Percentiles rank a stretch among this genome's conserved stretches.
Conservation (phyloP, 2,329 filamentous ascomycete genomes). For the Aspergillus sp. region DNA sequence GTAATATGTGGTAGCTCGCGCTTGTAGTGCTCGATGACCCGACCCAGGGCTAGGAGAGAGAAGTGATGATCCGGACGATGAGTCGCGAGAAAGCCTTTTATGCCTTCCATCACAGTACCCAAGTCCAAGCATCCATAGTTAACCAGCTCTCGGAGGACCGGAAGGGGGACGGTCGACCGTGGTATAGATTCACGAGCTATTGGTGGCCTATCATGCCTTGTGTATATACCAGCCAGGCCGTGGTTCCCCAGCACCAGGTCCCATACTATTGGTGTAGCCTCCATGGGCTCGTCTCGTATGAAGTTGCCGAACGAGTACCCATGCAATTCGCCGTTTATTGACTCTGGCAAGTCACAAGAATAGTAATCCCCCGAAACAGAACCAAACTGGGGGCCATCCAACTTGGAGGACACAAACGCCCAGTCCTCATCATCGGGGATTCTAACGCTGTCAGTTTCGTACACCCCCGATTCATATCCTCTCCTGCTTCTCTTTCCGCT, state of each 20-base stretch:
- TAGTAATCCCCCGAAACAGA: not conserved
- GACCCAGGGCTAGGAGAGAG: conserved; percentile 3
- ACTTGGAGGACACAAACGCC: not conserved
- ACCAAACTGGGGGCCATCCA: not conserved
- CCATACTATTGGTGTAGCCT: not conserved
- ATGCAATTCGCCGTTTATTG: not conserved
- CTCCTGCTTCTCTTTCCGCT: not conserved
- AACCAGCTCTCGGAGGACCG: not conserved
- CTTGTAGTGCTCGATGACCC: not conserved
- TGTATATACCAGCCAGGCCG: conserved; percentile 1
- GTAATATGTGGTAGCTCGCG: not conserved
- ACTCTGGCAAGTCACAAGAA: not conserved
- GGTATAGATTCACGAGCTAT: not conserved
- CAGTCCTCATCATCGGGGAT: not conserved
- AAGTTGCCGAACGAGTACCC: not conserved
- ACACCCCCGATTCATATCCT: not conserved
- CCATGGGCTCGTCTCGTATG: not conserved
- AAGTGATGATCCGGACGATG: not conserved
- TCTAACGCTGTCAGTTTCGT: no score
- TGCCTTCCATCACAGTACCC: not conserved
- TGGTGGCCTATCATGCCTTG: not conserved
- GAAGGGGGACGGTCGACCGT: not conserved
- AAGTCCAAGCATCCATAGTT: not conserved
- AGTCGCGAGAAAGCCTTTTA: not conserved
- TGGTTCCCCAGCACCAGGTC: not conserved